Base-by-base conservation (phyloP, 768 basidiomycete genomes). In the Podaxis mareebaensis region DNA sequence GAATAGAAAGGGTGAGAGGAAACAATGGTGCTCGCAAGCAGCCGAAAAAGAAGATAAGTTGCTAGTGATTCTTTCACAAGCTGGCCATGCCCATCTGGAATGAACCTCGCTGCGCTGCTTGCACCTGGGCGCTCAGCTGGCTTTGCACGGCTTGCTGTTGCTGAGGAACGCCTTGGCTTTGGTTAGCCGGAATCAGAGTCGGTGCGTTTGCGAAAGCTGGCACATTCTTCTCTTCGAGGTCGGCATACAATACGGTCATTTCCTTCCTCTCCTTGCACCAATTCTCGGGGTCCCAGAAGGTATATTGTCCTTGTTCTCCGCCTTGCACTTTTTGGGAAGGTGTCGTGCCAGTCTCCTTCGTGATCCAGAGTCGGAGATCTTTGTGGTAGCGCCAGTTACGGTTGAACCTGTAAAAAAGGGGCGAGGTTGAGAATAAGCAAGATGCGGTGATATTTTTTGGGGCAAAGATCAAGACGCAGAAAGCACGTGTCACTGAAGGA, bases 361-460 rank as follows among this genome's bases (percentile, higher is more conserved):
- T 96, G 75, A 97, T 83, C 87, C 84, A 85, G 59, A 93, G 75
- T 46, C 88, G 89, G 55, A 93, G 81, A 69, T 95, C 93, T 74
- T 95, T 97, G 85, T 97, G 95, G 76, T 91, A 97, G 64, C 96
- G 83, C 95, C 96, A 99, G 75, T 95, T 95, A 65, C 95, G 90
- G 74, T 92, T 91, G 82, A 87, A 96, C 71, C 95, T 96, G 58
- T 68, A 24, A 52, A 15, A 30, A 65, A 66, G 63, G 53, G 68
- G 66, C 46, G 53, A 33, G 30, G 30, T 33, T 2, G 30, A 33
- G 30, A 33, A 33, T 46, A 20, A 46, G 44, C 15, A 46, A 46
- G 44, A n/a, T 46, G 15, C 44, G 44, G 1, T 46, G 17, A 46
- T 46, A 46, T 2, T 10, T 17, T 17, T 46, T 8, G 40, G 17